Evolutionary conservation across 2,329 filamentous ascomycete species (phyloP).

Genomic region (Cryoendolithus antarcticus): DNA sequence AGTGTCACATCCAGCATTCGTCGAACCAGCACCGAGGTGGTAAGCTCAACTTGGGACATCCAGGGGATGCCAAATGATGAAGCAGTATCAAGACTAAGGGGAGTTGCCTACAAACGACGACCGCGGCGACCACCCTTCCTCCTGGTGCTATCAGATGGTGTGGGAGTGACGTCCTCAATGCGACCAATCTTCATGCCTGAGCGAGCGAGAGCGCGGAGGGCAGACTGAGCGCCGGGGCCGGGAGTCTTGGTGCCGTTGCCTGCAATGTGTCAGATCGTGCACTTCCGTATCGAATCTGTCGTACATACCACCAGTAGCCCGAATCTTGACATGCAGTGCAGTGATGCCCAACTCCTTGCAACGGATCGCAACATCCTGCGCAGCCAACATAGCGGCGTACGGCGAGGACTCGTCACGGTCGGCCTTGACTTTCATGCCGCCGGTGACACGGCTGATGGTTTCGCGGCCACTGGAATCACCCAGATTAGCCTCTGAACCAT

Average conservation of each 20-base stretch:
- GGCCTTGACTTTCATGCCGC: conserved; percentile 99
- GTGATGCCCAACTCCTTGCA: conserved; percentile 81
- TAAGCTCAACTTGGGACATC: conserved; percentile 5
- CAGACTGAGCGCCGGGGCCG: conserved; percentile 96
- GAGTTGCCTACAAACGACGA: conserved; percentile 74
- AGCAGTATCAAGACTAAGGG: conserved; percentile 6
- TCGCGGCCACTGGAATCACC: conserved; percentile 85
- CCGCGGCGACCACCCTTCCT: conserved; percentile 99
- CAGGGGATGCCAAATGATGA: neutral
- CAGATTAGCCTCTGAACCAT: conserved; percentile 48
- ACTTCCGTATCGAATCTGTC: conserved; percentile 8
- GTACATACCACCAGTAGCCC: conserved; percentile 83
- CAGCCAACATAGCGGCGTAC: conserved; percentile 99
- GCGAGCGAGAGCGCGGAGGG: conserved; percentile 95
- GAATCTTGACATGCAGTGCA: conserved; percentile 99
- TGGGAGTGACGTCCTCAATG: conserved; percentile 99
- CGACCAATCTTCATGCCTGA: conserved; percentile 99
- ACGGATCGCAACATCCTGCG: conserved; percentile 79
- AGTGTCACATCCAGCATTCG: conserved; percentile 24
- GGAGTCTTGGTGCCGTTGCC: conserved; percentile 99
- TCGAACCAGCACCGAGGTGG: conserved; percentile 9
- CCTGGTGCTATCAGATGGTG: conserved; percentile 96
- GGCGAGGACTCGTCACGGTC: conserved; percentile 99
- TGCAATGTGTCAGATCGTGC: conserved; percentile 20
- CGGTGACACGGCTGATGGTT: conserved; percentile 99